Conservation (phyloP, 805 yeast genomes). For the Lipomyces anomalus region DNA sequence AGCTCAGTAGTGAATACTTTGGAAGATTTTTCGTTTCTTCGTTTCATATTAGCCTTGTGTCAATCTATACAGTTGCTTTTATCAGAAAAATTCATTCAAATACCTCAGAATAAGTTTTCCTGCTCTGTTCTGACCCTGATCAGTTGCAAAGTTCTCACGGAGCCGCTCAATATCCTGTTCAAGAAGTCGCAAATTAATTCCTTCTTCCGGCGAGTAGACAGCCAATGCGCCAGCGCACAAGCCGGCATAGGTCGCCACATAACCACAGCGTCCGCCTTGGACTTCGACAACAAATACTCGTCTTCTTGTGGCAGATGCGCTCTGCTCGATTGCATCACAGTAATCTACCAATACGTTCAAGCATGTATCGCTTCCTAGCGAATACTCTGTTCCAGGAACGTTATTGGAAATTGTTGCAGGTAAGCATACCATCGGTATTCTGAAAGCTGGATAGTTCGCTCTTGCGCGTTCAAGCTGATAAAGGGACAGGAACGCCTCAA, state of each 20-base stretch:
- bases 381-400: slow-evolving; percentile 98
- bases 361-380: slow-evolving; percentile 94
- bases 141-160: slow-evolving; percentile 61
- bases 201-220: slow-evolving; percentile 84
- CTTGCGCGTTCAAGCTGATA: slow-evolving; percentile 77
- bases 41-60: too few species aligned
- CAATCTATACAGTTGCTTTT: too few species aligned
- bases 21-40: slow-evolving; percentile 67
- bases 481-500: slow-evolving; percentile 88
- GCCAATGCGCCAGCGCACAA: slow-evolving; percentile 88
- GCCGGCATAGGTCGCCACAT: slow-evolving; percentile 79
- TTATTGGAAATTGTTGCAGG: slow-evolving; percentile 97
- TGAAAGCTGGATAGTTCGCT: slow-evolving; percentile 74
- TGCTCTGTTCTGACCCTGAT: slow-evolving; percentile 71
- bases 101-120: slow-evolving; percentile 76
- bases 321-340: slow-evolving; percentile 92
- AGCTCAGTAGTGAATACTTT: slow-evolving; percentile 74
- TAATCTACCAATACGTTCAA: slow-evolving; percentile 82
- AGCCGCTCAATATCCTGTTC: slow-evolving; percentile 70
- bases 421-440: slow-evolving; percentile 87
- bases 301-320: slow-evolving; percentile 90
- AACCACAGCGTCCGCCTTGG: slow-evolving; percentile 97
- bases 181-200: slow-evolving; percentile 59
- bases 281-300: slow-evolving; percentile 95
- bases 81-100: background rate